Base-by-base conservation (phyloP, 2,329 filamentous ascomycete genomes). In the Fusarium heterosporum region DNA sequence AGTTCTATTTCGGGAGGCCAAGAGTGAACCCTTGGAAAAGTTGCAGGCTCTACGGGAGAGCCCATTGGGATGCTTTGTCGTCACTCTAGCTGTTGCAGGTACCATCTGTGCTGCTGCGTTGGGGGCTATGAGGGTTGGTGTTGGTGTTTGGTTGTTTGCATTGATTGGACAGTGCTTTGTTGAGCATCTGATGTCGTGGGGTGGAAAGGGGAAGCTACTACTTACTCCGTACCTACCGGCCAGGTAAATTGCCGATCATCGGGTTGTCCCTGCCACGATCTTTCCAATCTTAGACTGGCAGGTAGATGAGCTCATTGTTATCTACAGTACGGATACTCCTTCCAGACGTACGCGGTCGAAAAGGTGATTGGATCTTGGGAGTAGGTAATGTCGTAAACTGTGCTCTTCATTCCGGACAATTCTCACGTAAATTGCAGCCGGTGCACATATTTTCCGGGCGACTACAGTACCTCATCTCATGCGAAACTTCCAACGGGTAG, bases 1-100 rank as follows among this genome's bases (percentile, higher is more conserved):
- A 48, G 30, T 69, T 61, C 66, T 69, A 69, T 69, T 69, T 64
- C 62, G 51, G 62, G 66, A 30, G 19, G 14, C 32, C 28, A 30
- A 34, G 39, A 43, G 36, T 53, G 42, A 63, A 42, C 48, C 54
- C 50, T 54, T 47, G 53, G 34, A 16, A 40, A 16, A 22, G 30
- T 25, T 64, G 43, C 41, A 51, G 51, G 25, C 42, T 56, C 19
- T 40, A 26, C 52, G 55, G 59, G 47, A 55, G 42, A 61, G 26
- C 30, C 52, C 36, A 39, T 19, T 36, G 39, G 46, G 51, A 19
- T 53, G 47, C 52, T 57, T 48, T 59, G 43, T 51, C 32, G 40
- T 39, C 43, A 29, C 47, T 54, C 42, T 64, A 43, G 48, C 32
- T 46, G 48, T 50, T 56, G 43, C 47, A 55, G 39, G 12, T 36